Evolutionary conservation across 768 basidiomycete genomes (phyloP).

Genomic region (Panellus pusillus): DNA sequence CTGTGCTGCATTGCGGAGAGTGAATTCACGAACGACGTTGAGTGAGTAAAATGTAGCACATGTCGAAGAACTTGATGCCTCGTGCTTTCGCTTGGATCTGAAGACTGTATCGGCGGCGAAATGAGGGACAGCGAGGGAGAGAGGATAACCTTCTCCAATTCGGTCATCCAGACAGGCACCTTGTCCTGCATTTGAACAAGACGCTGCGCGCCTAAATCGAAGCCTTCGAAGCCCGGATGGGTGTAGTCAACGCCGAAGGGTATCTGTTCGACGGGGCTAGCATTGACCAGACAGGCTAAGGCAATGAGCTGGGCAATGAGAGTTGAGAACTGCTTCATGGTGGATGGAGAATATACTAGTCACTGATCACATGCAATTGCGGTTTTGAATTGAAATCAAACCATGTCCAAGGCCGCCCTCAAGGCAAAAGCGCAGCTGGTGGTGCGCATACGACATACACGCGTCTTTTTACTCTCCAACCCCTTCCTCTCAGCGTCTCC

Average conservation of each 20-base stretch:
- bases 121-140: constrained; percentile 11
- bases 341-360: constrained; percentile 8
- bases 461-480: constrained; percentile 11
- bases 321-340: constrained; percentile 51
- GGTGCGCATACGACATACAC: constrained; percentile 41
- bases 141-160: constrained; percentile 75
- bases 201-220: constrained; percentile 71
- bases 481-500: constrained; percentile 58
- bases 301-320: constrained; percentile 32
- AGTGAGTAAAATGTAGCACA: constrained; percentile 43
- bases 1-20: constrained; percentile 52
- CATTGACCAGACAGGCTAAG: constrained; percentile 42
- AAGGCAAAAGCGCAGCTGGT: constrained; percentile 74
- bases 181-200: constrained; percentile 75
- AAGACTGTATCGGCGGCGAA: constrained; percentile 1
- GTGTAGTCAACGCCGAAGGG: constrained; percentile 34
- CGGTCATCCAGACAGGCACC: constrained; percentile 78
- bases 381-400: constrained; percentile 1
- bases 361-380: not conserved
- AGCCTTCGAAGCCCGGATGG: constrained; percentile 57
- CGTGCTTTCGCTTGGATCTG: constrained; percentile 77
- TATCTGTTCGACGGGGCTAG: constrained; percentile 37
- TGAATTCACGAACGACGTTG: constrained; percentile 14
- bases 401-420: constrained; percentile 67
- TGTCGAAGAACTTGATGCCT: constrained; percentile 84